These are phyloP conservation scores for Gossypium turneri DNA, from an alignment of 345 rosid species.

Conservation along the genomic window DNA sequence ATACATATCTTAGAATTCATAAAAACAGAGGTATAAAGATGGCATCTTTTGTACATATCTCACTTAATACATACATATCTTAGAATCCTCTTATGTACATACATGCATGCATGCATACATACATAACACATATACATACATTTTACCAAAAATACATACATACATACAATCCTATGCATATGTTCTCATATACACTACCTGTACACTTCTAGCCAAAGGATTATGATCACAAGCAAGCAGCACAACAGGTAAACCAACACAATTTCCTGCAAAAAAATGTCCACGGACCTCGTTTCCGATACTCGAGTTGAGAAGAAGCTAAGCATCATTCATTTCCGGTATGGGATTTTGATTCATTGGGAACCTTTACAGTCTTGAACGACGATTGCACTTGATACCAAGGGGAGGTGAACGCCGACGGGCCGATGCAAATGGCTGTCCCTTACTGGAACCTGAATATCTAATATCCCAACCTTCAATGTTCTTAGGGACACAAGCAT, in stretches of 20 bases:
- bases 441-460: constrained; percentile 59
- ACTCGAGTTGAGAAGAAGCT: neutral
- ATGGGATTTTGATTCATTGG: neutral
- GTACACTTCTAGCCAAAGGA: constrained; percentile 24
- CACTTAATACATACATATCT: neutral
- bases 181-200: constrained; percentile 2
- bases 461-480: constrained; percentile 98
- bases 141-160: neutral
- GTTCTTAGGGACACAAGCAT: constrained; percentile 81
- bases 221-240: constrained; percentile 3
- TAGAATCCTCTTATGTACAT: neutral
- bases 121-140: too few species aligned
- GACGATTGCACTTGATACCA: constrained; percentile 45
- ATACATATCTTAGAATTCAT: too few species aligned
- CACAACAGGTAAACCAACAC: neutral
- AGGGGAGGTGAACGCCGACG: constrained; percentile 46
- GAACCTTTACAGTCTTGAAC: constrained; percentile 53
- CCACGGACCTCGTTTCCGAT: neutral
- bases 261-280: constrained; percentile 9
- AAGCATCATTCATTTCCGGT: neutral
- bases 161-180: neutral
- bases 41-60: neutral
- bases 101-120: neutral
- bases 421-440: constrained; percentile 62
- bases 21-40: neutral